Evolutionary conservation across 2,329 filamentous ascomycete species (phyloP), one percentile per base, ranked within the genome.

Genomic region (Teratosphaeria epicoccoides): DNA sequence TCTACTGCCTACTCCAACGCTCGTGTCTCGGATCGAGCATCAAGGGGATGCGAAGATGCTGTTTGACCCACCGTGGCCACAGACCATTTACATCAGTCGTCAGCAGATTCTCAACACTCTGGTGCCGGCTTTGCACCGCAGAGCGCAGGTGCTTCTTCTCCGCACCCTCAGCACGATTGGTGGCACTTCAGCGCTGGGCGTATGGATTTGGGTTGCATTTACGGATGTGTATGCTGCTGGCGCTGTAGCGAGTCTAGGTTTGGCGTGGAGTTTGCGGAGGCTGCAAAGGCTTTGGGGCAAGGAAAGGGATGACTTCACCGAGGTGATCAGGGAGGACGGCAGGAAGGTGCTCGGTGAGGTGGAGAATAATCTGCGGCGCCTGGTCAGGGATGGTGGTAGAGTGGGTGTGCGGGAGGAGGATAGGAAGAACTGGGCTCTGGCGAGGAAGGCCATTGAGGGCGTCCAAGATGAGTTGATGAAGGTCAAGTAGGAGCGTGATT

Each of bases 161-260:
- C 83, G 89, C 62, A 86, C 87, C 0, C 71, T 88, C 0, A 84
- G 82, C 49, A 88, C 87, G 0, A 85, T 87, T 0, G 80, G 81
- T 4, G 70, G 67, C 54, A 72, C 63, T 49, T 73, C 75, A 10
- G 77, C 77, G 0, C 70, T 83, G 2, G 77, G 76, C 0, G 74
- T 70, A 0, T 73, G 82, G 51, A 71, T 80, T 3, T 81, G 79
- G 63, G 57, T 79, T 17, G 80, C 78, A 14, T 61, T 76, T 7
- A 72, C 75, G 0, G 71, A 76, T 6, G 51, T 78, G 1, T 81
- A 81, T 52, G 79, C 82, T 63, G 77, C 78, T 4, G 75, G 78
- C 33, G 79, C 78, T 2, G 69, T 83, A n/a, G 77, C 75, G 0
- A 78, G 78, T 0, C 65, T 83, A 2, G 81, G 81, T 1, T 59